A percentile compares a stretch with the other conserved stretches of the same genome.
phyloP scores from a whole-genome alignment of 228 moss, liverwort and hornwort genomes.

The Sphagnum magellanicum region DNA sequence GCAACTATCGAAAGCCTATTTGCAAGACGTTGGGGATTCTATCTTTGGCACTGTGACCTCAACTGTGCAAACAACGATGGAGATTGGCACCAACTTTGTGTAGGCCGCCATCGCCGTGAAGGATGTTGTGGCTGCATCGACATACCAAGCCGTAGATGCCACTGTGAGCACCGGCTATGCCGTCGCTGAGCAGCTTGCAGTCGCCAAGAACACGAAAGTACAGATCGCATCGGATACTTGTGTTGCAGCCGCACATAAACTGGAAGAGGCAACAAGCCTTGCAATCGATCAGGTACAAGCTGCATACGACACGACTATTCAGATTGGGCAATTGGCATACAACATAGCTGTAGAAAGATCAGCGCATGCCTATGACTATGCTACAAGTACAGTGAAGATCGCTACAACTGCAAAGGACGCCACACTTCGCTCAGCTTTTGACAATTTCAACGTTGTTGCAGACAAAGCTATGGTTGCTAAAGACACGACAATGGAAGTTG shows the following conservation, averaged over 20 bases:
- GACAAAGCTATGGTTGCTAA: background rate
- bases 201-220: background rate
- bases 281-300: background rate
- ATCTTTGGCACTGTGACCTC: constrained; percentile 22
- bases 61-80: no score
- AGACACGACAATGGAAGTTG: background rate
- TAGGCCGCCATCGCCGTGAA: background rate
- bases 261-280: no score
- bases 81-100: background rate
- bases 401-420: constrained; percentile 21
- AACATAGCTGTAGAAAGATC: background rate
- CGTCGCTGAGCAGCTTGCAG: constrained; percentile 12
- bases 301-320: background rate
- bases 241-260: background rate
- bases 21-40: constrained; percentile 36
- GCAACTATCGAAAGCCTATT: constrained; percentile 23
- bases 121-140: constrained; percentile 2
- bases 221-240: background rate
- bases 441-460: background rate
- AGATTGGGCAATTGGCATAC: background rate
- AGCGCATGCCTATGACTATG: constrained; percentile 1
- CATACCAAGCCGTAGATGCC: constrained; percentile 8
- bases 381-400: constrained; percentile 3
- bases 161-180: background rate
- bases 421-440: constrained; percentile 10